Base-by-base conservation (phyloP, 2,329 filamentous ascomycete species). In the Apiospora phragmitis region DNA sequence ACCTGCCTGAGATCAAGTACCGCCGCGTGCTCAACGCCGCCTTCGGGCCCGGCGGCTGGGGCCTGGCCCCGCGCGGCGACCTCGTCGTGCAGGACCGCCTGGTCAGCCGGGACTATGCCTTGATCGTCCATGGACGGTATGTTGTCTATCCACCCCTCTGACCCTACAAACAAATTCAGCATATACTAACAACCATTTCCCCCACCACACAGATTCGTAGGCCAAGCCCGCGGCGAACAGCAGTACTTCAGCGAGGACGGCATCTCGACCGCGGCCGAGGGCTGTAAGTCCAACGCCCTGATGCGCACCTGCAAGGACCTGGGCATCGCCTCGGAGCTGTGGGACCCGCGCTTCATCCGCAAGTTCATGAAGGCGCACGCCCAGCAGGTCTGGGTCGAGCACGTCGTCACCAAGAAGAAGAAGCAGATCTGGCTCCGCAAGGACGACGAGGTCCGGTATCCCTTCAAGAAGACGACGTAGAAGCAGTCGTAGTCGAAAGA, bases 301-400 rank as follows among this genome's bases (percentile, higher is more conserved):
- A 97, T 98, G 91, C 93, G 96, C 71, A 98, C 95, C 88, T 98
- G 96, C 86, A 99, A 99, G 85, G 96, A 99, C 81, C 85, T 99
- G 42, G 96, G 96, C 45, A 93, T 99, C 74, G 96, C 94, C 1
- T 95, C 92, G 74, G 96, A 99, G 83, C 88, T 99, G 26, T 99
- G 96, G 96, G 96, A 99, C 83, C 96, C 96, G 45, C 86, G 93
- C 70, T 99, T 93, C 84, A 94, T 98, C 74, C 90, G 93, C 76
- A 89, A 88, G 76, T 99, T 94, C 84, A 93, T 93, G 86, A 90
- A 90, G 76, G 84, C 91, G 76, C 84, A 93, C 78, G 91, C 91
- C 70, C 90, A 91, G 76, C 93, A 98, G 85, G 86, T 91, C 43
- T 97, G 95, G 89, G 95, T 95, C 59, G 96, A 98, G 86, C 94